Conservation (phyloP, 2,329 filamentous ascomycete species). For the Zymoseptoria tritici region DNA sequence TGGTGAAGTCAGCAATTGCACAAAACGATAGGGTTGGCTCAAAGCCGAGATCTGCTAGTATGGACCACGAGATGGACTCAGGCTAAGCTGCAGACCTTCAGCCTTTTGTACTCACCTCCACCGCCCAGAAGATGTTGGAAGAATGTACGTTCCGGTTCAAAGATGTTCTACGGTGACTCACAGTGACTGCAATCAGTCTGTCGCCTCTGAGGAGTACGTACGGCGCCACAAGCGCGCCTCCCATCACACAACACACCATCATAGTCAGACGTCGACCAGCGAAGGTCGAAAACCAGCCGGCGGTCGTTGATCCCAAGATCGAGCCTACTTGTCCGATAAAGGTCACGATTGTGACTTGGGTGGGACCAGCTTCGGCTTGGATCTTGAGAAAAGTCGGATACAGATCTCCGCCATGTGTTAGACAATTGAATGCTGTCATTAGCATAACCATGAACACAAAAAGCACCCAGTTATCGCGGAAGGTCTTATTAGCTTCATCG, state of each 20-base stretch:
- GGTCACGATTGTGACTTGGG: constrained; percentile 29
- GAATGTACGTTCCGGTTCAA: not conserved
- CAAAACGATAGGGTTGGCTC: not conserved
- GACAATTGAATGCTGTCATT: constrained; percentile 16
- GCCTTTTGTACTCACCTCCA: not conserved
- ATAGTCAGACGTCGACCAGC: constrained; percentile 33
- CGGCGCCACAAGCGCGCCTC: constrained; percentile 31
- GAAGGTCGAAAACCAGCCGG: constrained; percentile 33
- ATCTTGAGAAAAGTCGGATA: constrained; percentile 36
- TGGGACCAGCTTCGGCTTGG: constrained; percentile 27
- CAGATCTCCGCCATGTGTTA: constrained; percentile 30
- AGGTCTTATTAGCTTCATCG: constrained; percentile 16
- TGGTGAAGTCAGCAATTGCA: constrained; percentile 34
- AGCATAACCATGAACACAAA: constrained; percentile 30
- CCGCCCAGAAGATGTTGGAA: not conserved
- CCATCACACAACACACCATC: constrained; percentile 31
- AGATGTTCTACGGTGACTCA: constrained; percentile 19
- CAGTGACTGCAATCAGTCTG: constrained; percentile 28
- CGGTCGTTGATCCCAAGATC: constrained; percentile 28
- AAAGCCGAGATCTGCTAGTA: too few species aligned
- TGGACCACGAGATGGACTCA: not conserved
- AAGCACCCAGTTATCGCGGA: constrained; percentile 30
- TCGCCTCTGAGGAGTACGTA: constrained; percentile 29
- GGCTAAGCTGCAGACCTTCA: not conserved
- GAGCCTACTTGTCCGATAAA: constrained; percentile 32